Percentiles rank a stretch among this genome's conserved stretches.
phyloP scores from a whole-genome alignment of 192 early-diverging fungal species.

The Coemansia reversa region DNA sequence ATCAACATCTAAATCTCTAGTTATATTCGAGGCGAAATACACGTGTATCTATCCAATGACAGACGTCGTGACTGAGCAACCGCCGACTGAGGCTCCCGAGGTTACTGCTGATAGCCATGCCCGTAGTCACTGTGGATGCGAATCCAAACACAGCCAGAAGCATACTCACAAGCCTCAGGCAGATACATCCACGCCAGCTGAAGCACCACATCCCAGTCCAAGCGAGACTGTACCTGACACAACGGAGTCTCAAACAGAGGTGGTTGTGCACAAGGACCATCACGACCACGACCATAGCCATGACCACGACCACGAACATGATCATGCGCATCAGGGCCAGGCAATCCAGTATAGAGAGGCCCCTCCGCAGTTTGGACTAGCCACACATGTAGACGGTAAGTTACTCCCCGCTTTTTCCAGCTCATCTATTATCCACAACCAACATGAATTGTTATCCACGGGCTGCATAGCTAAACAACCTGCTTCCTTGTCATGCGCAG shows the following conservation, averaged over 20 bases:
- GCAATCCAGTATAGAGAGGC: slow-evolving; percentile 46
- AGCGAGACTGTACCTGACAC: not conserved
- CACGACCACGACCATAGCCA: slow-evolving; percentile 31
- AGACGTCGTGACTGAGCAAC: not conserved
- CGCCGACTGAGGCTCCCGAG: not conserved
- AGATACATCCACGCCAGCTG: not conserved
- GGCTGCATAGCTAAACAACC: not conserved
- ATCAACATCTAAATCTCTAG: not conserved
- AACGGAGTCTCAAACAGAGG: not conserved
- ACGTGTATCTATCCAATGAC: not conserved
- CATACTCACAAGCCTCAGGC: slow-evolving; percentile 2
- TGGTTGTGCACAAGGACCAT: slow-evolving; percentile 3
- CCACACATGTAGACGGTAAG: slow-evolving; percentile 52
- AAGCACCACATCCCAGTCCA: not conserved
- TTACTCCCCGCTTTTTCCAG: not conserved
- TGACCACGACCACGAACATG: slow-evolving; percentile 22
- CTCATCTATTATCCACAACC: not conserved
- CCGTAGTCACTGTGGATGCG: slow-evolving; percentile 14
- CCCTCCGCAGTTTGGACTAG: slow-evolving; percentile 50
- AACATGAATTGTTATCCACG: not conserved
- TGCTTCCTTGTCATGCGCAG: not conserved
- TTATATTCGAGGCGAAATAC: not conserved
- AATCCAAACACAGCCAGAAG: slow-evolving; percentile 9
- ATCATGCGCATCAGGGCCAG: slow-evolving; percentile 36
- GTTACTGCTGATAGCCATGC: slow-evolving; percentile 6